Evolutionary conservation across 352 stramenopile species (phyloP), one percentile per base, ranked within the genome.

Genomic region (Pythium biforme): DNA sequence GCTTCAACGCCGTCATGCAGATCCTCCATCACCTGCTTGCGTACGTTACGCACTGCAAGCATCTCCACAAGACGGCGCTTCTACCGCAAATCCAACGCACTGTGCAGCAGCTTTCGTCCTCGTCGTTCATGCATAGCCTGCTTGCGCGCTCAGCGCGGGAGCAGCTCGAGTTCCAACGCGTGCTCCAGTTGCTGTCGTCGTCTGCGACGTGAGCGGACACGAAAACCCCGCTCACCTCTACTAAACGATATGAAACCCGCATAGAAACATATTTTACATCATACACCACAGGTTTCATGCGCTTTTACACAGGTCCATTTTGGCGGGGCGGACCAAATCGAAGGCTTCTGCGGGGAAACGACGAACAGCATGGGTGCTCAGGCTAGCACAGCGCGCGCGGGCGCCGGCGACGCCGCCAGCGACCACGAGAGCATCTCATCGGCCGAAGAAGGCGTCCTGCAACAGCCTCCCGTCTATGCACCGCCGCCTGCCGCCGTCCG

Each of bases 91-190:
- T 80, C 3, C 75, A 67, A 1, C 66, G 78, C 46, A 75, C 81
- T 0, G 64, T 82, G 0, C 51, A 68, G 33, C 78, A 89, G 64
- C 80, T 91, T 11, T 79, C 73, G 17, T 51, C 69, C 5, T 91
- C 82, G 23, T 79, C 82, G n/a, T 88, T 84, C 59, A 64, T 91
- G 62, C 75, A 83, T 51, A 75, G 85, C 51, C 55, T 86, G 31
- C 57, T 89, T 27, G 63, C 75, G 1, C 73, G 77, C 0, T 74
- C 78, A 12, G 69, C 56, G 14, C 59, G 59, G 11, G 59, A 66
- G 45, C 59, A 66, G 26, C 55, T 56, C 51, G 59, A 66, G 51
- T 57, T 66, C 49, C 51, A 61, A 23, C 59, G 33, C 10, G 45
- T 66, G 37, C 51, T 66, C 20, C 34, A 61, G 19, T 45, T 66